Evolutionary conservation across 139 green algal genomes (phyloP).

Genomic region (Penium margaritaceum): DNA sequence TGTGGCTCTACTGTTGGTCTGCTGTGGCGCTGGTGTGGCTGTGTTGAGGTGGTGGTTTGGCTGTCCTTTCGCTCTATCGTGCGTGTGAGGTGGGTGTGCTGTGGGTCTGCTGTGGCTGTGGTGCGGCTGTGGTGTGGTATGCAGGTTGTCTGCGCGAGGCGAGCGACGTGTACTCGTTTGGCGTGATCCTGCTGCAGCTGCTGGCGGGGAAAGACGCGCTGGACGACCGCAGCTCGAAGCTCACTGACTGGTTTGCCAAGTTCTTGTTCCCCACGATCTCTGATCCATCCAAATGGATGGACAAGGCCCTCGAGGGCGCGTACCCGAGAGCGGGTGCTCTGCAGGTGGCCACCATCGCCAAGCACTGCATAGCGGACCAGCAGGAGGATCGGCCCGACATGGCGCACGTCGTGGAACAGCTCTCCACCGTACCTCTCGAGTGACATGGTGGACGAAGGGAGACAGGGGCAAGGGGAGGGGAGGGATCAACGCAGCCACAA

Average conservation of each 20-base stretch:
- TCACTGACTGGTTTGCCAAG: not conserved
- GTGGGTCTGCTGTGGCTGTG: no score
- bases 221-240: not conserved
- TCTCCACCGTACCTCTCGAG: no score
- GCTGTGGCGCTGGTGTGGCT: no score
- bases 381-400: not conserved
- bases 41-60: no score
- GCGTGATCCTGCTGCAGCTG: not conserved
- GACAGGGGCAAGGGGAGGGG: no score
- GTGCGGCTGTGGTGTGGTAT: no score
- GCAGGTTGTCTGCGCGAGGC: not conserved
- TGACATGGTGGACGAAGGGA: no score
- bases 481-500: no score
- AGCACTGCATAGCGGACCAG: conserved; percentile 2
- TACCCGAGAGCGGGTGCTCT: not conserved
- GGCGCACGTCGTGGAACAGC: not conserved
- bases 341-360: not conserved
- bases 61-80: no score
- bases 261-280: not conserved
- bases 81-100: no score
- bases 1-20: no score
- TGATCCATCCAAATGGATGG: not conserved
- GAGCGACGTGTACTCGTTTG: conserved; percentile 6
- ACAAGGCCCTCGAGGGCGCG: not conserved
- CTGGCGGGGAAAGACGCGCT: not conserved